Evolutionary conservation across 306 rosid species (phyloP).

Genomic region (Vigna reflexopilosa): DNA sequence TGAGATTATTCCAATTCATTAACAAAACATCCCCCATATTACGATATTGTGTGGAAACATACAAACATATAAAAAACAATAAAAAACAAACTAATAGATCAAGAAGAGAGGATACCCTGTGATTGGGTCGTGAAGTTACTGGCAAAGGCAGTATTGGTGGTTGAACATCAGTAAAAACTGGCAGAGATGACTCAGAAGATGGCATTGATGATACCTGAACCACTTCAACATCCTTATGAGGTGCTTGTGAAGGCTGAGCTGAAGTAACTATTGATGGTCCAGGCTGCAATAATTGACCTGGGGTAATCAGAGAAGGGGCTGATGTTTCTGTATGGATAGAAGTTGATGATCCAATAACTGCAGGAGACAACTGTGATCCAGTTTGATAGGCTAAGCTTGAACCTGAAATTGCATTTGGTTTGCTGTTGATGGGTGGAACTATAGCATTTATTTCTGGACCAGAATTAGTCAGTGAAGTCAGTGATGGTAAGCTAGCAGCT

Average conservation of each 20-base stretch:
- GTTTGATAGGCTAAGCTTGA: constrained; percentile 62
- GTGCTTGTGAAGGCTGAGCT: constrained; percentile 61
- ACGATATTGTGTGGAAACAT: constrained; percentile 1
- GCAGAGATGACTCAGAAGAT: constrained; percentile 57
- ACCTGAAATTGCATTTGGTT: constrained; percentile 59
- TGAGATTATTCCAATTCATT: constrained; percentile 18
- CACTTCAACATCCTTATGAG: constrained; percentile 87
- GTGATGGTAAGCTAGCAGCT: constrained; percentile 54
- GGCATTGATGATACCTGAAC: constrained; percentile 64
- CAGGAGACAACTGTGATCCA: constrained; percentile 58
- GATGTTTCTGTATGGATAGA: constrained; percentile 53
- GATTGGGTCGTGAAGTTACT: constrained; percentile 52
- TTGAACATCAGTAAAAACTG: constrained; percentile 66
- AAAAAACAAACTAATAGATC: neutral
- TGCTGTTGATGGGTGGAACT: constrained; percentile 56
- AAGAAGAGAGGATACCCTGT: constrained; percentile 55
- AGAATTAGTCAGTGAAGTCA: constrained; percentile 55
- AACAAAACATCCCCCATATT: constrained; percentile 10
- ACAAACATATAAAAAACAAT: neutral
- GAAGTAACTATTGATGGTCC: constrained; percentile 60
- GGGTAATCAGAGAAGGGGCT: constrained; percentile 77
- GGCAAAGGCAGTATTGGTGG: constrained; percentile 90
- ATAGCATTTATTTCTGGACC: constrained; percentile 54
- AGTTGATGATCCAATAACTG: constrained; percentile 61
- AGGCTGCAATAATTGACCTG: constrained; percentile 81